phyloP scores from a whole-genome alignment of 2,329 filamentous ascomycete genomes.

The Dactylellina haptotyla region DNA sequence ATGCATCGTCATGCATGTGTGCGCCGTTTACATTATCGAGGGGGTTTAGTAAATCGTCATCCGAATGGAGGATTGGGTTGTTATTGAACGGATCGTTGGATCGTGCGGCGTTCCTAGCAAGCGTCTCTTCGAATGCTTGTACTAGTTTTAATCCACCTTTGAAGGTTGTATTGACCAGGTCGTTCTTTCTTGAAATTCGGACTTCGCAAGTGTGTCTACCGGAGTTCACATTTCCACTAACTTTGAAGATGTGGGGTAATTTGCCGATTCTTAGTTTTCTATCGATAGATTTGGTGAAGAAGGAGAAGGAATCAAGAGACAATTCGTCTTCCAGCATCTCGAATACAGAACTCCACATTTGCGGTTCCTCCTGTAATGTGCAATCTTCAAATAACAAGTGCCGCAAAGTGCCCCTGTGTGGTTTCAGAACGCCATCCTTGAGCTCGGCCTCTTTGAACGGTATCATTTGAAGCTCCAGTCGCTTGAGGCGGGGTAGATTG shows the following conservation, averaged over 20 bases:
- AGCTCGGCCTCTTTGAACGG: slow-evolving; percentile 27
- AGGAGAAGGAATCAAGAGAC: slow-evolving; percentile 26
- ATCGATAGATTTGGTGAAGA: slow-evolving; percentile 36
- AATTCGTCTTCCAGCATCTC: slow-evolving; percentile 27
- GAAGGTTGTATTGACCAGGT: slow-evolving; percentile 5
- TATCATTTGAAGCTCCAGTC: slow-evolving; percentile 26
- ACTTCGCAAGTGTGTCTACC: slow-evolving; percentile 25
- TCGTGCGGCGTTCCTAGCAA: background rate
- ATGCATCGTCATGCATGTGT: background rate
- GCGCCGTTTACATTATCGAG: background rate
- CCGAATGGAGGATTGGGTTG: no score
- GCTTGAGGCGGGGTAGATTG: slow-evolving; percentile 25
- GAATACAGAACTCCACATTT: slow-evolving; percentile 37
- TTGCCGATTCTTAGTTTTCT: slow-evolving; percentile 13
- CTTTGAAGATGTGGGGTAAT: slow-evolving; percentile 31
- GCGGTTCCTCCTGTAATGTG: slow-evolving; percentile 22
- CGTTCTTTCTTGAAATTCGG: slow-evolving; percentile 22
- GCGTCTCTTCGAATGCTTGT: background rate
- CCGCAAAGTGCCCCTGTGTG: slow-evolving; percentile 25
- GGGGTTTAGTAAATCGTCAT: no score
- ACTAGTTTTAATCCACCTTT: slow-evolving; percentile 7
- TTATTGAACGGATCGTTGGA: no score
- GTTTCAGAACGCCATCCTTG: slow-evolving; percentile 10
- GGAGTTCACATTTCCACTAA: slow-evolving; percentile 19
- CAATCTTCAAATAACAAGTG: slow-evolving; percentile 42